A percentile compares a stretch with the other conserved stretches of the same genome.
Conservation (phyloP, 495 filamentous ascomycete species). For the Aspergillus biplanus region DNA sequence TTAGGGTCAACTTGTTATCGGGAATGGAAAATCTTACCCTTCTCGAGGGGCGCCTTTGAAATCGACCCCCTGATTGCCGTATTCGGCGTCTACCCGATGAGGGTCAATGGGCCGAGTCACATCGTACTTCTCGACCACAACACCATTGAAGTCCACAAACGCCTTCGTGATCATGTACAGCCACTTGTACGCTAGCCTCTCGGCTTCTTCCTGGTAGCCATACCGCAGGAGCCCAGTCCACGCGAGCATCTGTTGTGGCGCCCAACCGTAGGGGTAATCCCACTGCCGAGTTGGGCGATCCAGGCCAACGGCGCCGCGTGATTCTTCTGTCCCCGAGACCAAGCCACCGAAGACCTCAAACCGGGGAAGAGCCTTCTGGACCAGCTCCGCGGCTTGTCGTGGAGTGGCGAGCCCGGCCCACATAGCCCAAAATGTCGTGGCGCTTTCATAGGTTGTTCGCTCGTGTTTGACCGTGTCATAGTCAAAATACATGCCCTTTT, state of each 20-base stretch:
- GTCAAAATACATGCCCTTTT: slow-evolving; percentile 94
- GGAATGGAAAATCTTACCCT: slow-evolving; percentile 67
- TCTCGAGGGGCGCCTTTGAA: slow-evolving; percentile 94
- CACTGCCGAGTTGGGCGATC: slow-evolving; percentile 91
- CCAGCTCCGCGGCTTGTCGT: slow-evolving; percentile 75
- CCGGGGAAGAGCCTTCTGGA: slow-evolving; percentile 74
- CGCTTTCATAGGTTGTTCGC: slow-evolving; percentile 79
- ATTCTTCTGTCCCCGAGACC: slow-evolving; percentile 85
- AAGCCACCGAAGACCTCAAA: slow-evolving; percentile 88
- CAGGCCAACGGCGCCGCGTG: slow-evolving; percentile 77
- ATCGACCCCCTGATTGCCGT: slow-evolving; percentile 92
- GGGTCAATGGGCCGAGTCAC: slow-evolving; percentile 87
- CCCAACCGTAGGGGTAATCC: slow-evolving; percentile 99
- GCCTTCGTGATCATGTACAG: slow-evolving; percentile 96
- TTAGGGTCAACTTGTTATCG: slow-evolving; percentile 3
- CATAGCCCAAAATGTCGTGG: slow-evolving; percentile 94
- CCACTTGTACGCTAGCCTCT: slow-evolving; percentile 91
- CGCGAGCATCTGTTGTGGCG: slow-evolving; percentile 96
- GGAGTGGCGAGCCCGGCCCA: slow-evolving; percentile 88
- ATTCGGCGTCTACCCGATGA: slow-evolving; percentile 92
- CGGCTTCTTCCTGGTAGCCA: slow-evolving; percentile 85
- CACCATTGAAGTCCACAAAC: slow-evolving; percentile 96
- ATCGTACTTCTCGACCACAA: slow-evolving; percentile 98
- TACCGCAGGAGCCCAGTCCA: slow-evolving; percentile 92
- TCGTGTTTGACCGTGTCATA: slow-evolving; percentile 83